Evolutionary conservation across 2,329 filamentous ascomycete genomes (phyloP), one percentile per base, ranked within the genome.

Genomic region (Verticillium albo-atrum): DNA sequence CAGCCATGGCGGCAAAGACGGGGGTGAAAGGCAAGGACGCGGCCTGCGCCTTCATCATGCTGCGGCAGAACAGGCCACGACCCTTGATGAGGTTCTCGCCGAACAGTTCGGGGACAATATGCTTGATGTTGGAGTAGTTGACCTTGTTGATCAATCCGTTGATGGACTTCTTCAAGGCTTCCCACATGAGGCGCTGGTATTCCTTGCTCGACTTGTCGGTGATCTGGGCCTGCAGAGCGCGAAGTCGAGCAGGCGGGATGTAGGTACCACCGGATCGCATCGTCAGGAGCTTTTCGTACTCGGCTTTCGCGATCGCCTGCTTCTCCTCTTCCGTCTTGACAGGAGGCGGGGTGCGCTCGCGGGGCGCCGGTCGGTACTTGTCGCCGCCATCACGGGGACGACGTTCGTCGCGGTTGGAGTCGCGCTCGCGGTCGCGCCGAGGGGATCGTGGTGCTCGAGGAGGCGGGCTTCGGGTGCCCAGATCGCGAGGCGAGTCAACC

Each of bases 61-160:
- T 94, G 64, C 95, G 86, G 76, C 94, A 97, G 74, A 98, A 97
- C 61, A 99, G 77, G 23, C 95, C 95, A 61, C 95, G 85, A 6
- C 95, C 95, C 60, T 95, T 89, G 47, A 99, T 82, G 67, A 99
- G 77, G 72, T 99, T 99, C 80, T 99, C 95, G 55, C 87, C 86
- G 75, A 99, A 99, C 53, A 99, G 82, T 77, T 99, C 95, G 2
- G 94, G 94, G 26, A 98, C 92, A 63, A 99, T 97, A 71, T 90
- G 85, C 76, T 99, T 98, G 82, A 99, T 98, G 74, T 99, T 99
- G 34, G 90, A 91, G 59, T 94, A 91, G 76, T 98, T 98, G 80
- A 97, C 90, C 80, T 99, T 99, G 83, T 99, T 99, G 82, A 99
- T 97, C 65, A 99, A 79, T 68, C 95, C 95, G 72, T 99, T 98